phyloP scores from a whole-genome alignment of 148 eudicot genomes.

The Camellia sinensis region DNA sequence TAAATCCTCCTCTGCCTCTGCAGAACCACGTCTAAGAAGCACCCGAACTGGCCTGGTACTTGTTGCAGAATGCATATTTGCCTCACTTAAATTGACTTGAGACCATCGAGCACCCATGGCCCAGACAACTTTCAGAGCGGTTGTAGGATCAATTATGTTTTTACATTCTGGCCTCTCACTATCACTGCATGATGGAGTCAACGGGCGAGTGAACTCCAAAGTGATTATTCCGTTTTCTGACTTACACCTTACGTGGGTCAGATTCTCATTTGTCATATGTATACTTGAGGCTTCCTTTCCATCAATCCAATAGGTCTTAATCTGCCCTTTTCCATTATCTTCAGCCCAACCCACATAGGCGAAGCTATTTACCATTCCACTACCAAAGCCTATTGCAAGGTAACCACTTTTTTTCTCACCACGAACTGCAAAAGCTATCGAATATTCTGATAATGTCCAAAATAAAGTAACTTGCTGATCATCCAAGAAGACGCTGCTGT shows the following conservation, averaged over 20 bases:
- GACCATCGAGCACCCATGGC: slow-evolving; percentile 95
- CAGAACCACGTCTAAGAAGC: slow-evolving; percentile 69
- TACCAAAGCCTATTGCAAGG: slow-evolving; percentile 89
- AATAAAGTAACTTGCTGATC: slow-evolving; percentile 83
- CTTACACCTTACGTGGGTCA: slow-evolving; percentile 80
- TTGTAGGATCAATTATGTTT: slow-evolving; percentile 70
- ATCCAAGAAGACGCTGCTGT: slow-evolving; percentile 74
- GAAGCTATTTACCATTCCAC: slow-evolving; percentile 73
- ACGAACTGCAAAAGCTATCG: slow-evolving; percentile 78
- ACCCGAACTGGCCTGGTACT: slow-evolving; percentile 75
- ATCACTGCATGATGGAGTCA: slow-evolving; percentile 58
- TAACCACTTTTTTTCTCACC: slow-evolving; percentile 89
- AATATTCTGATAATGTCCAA: slow-evolving; percentile 70
- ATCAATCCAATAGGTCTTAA: slow-evolving; percentile 75
- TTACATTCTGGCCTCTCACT: slow-evolving; percentile 66
- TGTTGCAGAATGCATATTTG: slow-evolving; percentile 82
- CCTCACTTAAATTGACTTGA: slow-evolving; percentile 48
- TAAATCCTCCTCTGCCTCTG: slow-evolving; percentile 82
- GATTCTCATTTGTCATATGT: slow-evolving; percentile 73
- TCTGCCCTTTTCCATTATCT: slow-evolving; percentile 58
- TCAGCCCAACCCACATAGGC: slow-evolving; percentile 92
- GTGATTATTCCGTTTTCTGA: slow-evolving; percentile 87
- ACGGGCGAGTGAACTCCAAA: slow-evolving; percentile 83
- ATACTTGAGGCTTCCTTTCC: slow-evolving; percentile 58
- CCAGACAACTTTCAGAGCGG: slow-evolving; percentile 80